Base-by-base conservation (phyloP, 139 green algal species). In the Pseudopediastrum boryanum region DNA sequence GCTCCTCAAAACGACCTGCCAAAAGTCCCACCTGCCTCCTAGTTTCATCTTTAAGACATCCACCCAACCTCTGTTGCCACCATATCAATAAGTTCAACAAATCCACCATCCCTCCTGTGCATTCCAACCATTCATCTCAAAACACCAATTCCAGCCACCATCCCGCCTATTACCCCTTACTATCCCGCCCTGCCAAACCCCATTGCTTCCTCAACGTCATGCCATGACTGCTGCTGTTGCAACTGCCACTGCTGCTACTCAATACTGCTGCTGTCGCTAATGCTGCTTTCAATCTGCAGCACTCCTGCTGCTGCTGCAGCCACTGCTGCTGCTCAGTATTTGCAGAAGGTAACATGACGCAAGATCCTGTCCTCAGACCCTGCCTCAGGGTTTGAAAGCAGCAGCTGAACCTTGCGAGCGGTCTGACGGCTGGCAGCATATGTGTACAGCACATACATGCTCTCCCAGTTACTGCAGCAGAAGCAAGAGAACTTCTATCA, bases 391-490 rank as follows among this genome's bases (percentile, higher is more conserved):
- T 90, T 96, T 38, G 90, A 95, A 71, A 97, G 87, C 38, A 92
- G 77, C 72, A 89, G 89, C 92, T 97, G 94, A 48, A 96, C 88
- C 0, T 82, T 83, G 42, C 90, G 83, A 2, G 86, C 86, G 38
- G 89, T 92, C 44, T 78, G 65, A 35, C 88, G 80, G 54, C 82
- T 71, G 16, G 93, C 92, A 16, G 78, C 78, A 71, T 95, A 97
- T 0, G 79, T 90, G 87, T 96, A 97, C 25, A 97, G 85, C 52
- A 97, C 92, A 79, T 95, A 97, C 72, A 96, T 92, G 75, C 94
- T 93, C 63, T 97, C 92, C 85, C 79, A 90, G 70, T 94, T 86
- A 33, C 89, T 94, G 88, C 70, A 52, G 1, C 0, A 31, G 23
- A 13, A 59, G 29, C 39, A n/a, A 25, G 39, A 56, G 64, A 39